Conservation (phyloP, 106 monocot genomes). For the Hemerocallis citrina region DNA sequence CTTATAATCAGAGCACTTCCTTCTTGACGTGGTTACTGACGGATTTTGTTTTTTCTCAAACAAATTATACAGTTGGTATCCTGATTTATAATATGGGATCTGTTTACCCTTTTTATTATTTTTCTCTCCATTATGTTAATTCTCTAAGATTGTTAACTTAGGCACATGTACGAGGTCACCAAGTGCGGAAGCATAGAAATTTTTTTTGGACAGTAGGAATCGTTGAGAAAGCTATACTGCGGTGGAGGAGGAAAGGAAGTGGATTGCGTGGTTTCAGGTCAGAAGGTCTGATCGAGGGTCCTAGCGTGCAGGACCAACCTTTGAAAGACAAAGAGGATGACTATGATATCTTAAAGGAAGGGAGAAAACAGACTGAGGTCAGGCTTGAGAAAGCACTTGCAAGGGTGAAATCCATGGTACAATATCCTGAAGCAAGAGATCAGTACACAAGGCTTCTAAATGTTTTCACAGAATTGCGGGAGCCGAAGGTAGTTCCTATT, state of each 20-base stretch:
- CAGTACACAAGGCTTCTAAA: constrained; percentile 74
- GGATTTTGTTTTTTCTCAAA: neutral
- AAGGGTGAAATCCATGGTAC: constrained; percentile 96
- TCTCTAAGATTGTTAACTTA: constrained; percentile 8
- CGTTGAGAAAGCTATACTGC: constrained; percentile 80
- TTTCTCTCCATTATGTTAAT: neutral
- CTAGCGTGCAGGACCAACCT: constrained; percentile 7
- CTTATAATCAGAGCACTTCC: no score
- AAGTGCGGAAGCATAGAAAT: constrained; percentile 85
- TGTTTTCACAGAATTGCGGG: constrained; percentile 56
- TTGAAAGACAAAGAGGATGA: constrained; percentile 50
- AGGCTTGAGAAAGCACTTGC: constrained; percentile 84
- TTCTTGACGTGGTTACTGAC: neutral
- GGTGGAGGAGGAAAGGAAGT: constrained; percentile 85
- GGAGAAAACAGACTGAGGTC: constrained; percentile 78
- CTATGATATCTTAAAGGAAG: constrained; percentile 76
- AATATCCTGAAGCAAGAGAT: constrained; percentile 95
- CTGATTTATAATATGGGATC: neutral
- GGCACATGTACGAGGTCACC: constrained; percentile 94
- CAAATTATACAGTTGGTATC: neutral
- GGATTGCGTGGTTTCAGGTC: constrained; percentile 67
- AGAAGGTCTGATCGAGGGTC: constrained; percentile 39
- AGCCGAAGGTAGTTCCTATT: no score
- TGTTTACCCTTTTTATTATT: neutral
- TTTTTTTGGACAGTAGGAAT: constrained; percentile 77